Evolutionary conservation across 352 stramenopile species (phyloP), one percentile per base, ranked within the genome.

Genomic region (Phytophthora multivora): DNA sequence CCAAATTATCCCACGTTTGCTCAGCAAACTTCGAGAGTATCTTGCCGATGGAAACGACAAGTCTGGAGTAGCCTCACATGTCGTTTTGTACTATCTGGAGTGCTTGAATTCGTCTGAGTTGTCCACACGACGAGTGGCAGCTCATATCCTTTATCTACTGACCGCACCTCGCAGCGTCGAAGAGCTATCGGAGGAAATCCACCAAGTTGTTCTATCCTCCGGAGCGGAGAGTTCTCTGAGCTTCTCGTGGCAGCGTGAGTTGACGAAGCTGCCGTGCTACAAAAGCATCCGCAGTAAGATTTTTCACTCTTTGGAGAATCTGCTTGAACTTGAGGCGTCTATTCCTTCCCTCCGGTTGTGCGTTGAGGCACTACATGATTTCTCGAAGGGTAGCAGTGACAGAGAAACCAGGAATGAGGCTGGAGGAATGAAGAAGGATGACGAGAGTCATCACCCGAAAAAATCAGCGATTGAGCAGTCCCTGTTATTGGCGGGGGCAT

Each of bases 51-150:
- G 61, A 19, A 61, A 59, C 0, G 67, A 90, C 31, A 69, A 40
- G 10, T 60, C 73, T 2, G 63, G 46, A 0, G 72, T 75, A 15
- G 75, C 78, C 0, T 69, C 71, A 1, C 81, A 79, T 52, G 69
- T 95, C 2, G 56, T 95, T 3, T 33, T 86, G 21, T 95, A 89
- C 40, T 93, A 86, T 45, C 65, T 95, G 51, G 77, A 92, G 19
- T 80, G 83, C 39, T 63, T 95, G 25, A 80, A 79, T 28, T 88
- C 84, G 2, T 46, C 75, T 1, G 78, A 79, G 4, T 18, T 82
- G 16, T 50, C 67, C 2, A 86, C 79, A 7, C 77, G 86, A 43
- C 70, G 80, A 45, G 71, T 89, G 7, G 83, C 83, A 3, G 86
- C 76, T 49, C 81, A 86, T 39, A 83, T 92, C 41, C 67, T 95